Evolutionary conservation across 2,329 filamentous ascomycete genomes (phyloP).

Genomic region (Penicillium fuscoglaucum): DNA sequence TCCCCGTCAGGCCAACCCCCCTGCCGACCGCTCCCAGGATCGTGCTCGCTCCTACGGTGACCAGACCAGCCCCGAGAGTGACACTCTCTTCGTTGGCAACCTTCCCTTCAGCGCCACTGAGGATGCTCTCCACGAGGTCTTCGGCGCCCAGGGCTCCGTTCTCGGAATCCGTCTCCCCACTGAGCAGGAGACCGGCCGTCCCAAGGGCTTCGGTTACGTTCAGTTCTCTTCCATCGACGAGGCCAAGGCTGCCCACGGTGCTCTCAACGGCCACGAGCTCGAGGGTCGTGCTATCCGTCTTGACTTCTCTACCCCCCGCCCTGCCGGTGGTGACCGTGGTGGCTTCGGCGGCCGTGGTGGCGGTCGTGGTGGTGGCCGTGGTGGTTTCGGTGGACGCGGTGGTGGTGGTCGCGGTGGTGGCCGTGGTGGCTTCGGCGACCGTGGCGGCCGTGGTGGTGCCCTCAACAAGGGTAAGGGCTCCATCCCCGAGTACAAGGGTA

Average conservation of each 20-base stretch:
- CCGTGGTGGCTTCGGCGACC: conserved; percentile 49
- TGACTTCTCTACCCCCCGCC: conserved; percentile 73
- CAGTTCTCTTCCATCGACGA: conserved; percentile 80
- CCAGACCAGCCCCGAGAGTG: conserved; percentile 72
- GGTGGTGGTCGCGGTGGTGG: conserved; percentile 44
- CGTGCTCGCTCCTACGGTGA: conserved; percentile 67
- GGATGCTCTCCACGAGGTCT: conserved; percentile 71
- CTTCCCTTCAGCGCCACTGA: conserved; percentile 80
- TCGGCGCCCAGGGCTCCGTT: conserved; percentile 68
- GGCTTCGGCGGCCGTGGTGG: conserved; percentile 50
- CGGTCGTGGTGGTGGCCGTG: conserved; percentile 54
- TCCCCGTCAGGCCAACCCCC: conserved; percentile 56
- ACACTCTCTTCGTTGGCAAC: conserved; percentile 91
- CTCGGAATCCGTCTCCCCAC: conserved; percentile 84
- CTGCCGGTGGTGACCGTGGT: conserved; percentile 54
- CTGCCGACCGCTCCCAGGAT: conserved; percentile 58
- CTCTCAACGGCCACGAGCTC: conserved; percentile 70
- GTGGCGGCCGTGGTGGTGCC: conserved; percentile 51
- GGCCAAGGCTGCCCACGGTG: conserved; percentile 71
- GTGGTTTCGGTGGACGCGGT: conserved; percentile 46
- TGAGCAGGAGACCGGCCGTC: conserved; percentile 76
- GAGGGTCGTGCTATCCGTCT: conserved; percentile 74
- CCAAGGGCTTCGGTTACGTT: conserved; percentile 93
- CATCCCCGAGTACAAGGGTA: conserved; percentile 70
- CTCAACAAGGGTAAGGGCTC: conserved; percentile 54